Percentiles rank a stretch among this genome's conserved stretches.
Conservation (phyloP, 768 basidiomycete species). For the Lactarius vividus region DNA sequence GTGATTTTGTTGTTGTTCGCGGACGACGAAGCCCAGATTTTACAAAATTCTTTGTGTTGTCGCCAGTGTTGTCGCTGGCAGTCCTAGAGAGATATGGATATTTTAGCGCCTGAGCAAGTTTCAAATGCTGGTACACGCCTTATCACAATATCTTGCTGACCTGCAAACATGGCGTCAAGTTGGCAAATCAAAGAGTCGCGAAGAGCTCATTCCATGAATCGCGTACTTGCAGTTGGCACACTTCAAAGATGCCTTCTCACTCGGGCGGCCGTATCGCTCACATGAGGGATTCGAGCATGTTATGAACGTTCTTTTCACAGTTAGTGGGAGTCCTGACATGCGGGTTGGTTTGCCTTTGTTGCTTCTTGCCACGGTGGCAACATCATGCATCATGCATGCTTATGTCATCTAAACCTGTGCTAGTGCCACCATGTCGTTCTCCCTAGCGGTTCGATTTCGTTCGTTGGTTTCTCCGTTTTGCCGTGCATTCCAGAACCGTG, state of each 20-base stretch:
- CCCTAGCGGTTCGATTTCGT: conserved; percentile 7
- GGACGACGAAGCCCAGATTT: conserved; percentile 26
- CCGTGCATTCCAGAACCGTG: conserved; percentile 15
- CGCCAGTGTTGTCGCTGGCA: conserved; percentile 29
- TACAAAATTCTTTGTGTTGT: conserved; percentile 29
- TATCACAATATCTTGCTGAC: conserved; percentile 27
- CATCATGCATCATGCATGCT: not conserved
- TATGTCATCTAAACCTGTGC: conserved; percentile 12
- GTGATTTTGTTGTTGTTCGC: conserved; percentile 23
- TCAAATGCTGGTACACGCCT: not conserved
- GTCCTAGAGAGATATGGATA: conserved; percentile 6
- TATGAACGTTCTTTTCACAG: conserved; percentile 25
- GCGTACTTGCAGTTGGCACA: conserved; percentile 28
- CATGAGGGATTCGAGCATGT: conserved; percentile 26
- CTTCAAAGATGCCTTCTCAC: conserved; percentile 25
- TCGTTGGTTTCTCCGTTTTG: conserved; percentile 6
- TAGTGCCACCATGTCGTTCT: conserved; percentile 13
- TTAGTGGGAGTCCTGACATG: conserved; percentile 26
- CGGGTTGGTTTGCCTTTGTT: not conserved
- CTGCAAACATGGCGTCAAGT: conserved; percentile 2
- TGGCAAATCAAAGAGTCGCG: not conserved
- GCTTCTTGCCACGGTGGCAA: not conserved
- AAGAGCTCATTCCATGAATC: not conserved
- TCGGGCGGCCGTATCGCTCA: conserved; percentile 4
- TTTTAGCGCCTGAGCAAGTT: not conserved